Conservation (phyloP, 139 green algal species). For the Picochlorum sp. region DNA sequence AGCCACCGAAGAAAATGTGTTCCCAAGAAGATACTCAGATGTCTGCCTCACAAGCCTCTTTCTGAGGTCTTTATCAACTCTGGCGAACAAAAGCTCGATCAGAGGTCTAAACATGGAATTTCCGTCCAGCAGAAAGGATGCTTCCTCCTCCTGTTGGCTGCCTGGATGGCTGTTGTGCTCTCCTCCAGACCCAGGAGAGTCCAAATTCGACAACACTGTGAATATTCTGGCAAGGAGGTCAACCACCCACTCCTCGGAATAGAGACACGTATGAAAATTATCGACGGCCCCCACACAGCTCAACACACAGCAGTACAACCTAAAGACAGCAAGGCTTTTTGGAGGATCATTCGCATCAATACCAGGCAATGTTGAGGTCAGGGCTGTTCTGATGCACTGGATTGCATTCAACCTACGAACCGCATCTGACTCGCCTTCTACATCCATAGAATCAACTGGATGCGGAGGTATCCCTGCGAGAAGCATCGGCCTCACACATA, state of each 20-base stretch:
- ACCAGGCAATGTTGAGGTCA: slow-evolving; percentile 77
- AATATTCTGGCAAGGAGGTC: slow-evolving; percentile 65
- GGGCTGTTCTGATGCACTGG: slow-evolving; percentile 46
- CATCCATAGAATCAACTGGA: not conserved
- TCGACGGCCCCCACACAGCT: slow-evolving; percentile 12
- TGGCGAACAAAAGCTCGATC: slow-evolving; percentile 59
- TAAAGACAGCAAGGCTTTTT: slow-evolving; percentile 75
- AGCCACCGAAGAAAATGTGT: slow-evolving; percentile 26
- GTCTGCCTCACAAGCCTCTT: slow-evolving; percentile 41
- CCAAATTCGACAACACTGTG: slow-evolving; percentile 61
- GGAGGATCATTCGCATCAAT: slow-evolving; percentile 88
- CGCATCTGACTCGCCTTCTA: too few relatives aligned
- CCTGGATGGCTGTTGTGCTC: slow-evolving; percentile 9
- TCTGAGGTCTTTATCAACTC: slow-evolving; percentile 39
- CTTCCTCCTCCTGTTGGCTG: not conserved
- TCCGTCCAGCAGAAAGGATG: slow-evolving; percentile 48
- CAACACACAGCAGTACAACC: slow-evolving; percentile 62
- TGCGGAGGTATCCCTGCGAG: slow-evolving; percentile 38
- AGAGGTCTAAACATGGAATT: slow-evolving; percentile 54
- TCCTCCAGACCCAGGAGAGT: slow-evolving; percentile 35
- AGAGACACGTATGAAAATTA: not conserved
- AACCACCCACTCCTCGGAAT: slow-evolving; percentile 62
- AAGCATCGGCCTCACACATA: slow-evolving; percentile 72
- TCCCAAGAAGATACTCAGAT: slow-evolving; percentile 43
- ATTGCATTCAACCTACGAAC: slow-evolving; percentile 10